A percentile compares a stretch with the other conserved stretches of the same genome.
These are phyloP conservation scores for Solanum pinnatisectum DNA, from an alignment of 257 asterid genomes.

Conservation along the genomic window DNA sequence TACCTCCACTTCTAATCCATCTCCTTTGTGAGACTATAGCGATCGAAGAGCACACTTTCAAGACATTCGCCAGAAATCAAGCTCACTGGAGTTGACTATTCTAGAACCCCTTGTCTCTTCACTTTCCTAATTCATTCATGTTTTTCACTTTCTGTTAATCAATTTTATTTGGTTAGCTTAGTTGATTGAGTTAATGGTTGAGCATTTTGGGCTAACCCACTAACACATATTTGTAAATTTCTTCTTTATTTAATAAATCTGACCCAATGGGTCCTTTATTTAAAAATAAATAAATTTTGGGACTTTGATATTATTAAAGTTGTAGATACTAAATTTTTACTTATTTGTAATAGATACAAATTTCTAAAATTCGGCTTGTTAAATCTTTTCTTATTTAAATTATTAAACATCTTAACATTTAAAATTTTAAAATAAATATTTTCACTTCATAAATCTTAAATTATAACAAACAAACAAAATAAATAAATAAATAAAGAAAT, in stretches of 20 bases:
- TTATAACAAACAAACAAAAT: background rate
- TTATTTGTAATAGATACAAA: background rate
- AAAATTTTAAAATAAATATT: too few relatives aligned
- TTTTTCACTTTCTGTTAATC: background rate
- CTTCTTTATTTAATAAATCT: too few relatives aligned
- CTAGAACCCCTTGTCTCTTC: background rate
- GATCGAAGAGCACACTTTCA: background rate
- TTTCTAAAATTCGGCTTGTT: too few relatives aligned
- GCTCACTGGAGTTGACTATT: background rate
- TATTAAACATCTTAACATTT: background rate
- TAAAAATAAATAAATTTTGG: too few relatives aligned
- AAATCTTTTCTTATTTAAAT: background rate
- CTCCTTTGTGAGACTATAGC: background rate
- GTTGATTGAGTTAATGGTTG: background rate
- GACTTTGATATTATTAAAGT: background rate
- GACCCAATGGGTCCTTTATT: too few relatives aligned
- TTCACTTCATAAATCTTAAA: too few relatives aligned
- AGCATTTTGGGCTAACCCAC: background rate
- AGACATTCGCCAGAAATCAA: background rate
- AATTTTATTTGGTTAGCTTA: too few relatives aligned
- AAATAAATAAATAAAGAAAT: too few relatives aligned
- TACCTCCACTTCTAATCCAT: background rate
- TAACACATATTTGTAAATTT: too few relatives aligned
- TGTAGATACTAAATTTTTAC: background rate
- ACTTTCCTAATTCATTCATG: background rate